A percentile compares a stretch with the other conserved stretches of the same genome.
These are phyloP conservation scores for Sphaerulina vaccinii DNA, from an alignment of 2,329 filamentous ascomycete genomes.

Conservation along the genomic window DNA sequence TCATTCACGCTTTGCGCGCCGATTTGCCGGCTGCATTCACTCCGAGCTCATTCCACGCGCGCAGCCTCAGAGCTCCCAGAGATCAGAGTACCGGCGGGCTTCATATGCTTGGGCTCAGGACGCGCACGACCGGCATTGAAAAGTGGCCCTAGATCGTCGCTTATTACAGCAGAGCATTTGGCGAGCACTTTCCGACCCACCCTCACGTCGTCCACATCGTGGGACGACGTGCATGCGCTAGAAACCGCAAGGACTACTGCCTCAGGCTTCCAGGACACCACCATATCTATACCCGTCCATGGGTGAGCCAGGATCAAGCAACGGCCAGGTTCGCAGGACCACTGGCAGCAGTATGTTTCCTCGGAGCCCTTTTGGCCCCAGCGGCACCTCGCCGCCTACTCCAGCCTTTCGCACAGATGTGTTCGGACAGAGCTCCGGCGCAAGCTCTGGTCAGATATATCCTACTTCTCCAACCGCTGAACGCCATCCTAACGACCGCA, in stretches of 20 bases:
- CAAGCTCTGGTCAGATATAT: constrained; percentile 38
- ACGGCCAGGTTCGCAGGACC: constrained; percentile 16
- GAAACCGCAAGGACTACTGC: not conserved
- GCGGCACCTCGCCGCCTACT: constrained; percentile 24
- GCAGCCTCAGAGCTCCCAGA: not conserved
- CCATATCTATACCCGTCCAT: constrained; percentile 7
- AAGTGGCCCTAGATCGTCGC: not conserved
- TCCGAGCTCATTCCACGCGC: too few relatives aligned
- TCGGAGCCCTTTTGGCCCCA: constrained; percentile 21
- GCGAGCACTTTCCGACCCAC: constrained; percentile 3
- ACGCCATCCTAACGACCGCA: constrained; percentile 40
- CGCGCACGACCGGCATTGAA: not conserved
- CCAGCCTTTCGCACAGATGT: constrained; percentile 37
- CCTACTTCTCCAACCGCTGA: constrained; percentile 44
- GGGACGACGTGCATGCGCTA: constrained; percentile 15
- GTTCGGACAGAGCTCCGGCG: constrained; percentile 34
- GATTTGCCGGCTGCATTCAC: too few relatives aligned
- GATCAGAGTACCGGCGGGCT: constrained; percentile 1
- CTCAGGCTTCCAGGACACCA: not conserved
- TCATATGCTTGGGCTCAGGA: constrained; percentile 3
- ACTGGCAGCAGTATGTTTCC: constrained; percentile 23
- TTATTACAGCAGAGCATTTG: not conserved
- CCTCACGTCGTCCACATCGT: constrained; percentile 17
- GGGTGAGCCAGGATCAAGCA: constrained; percentile 22
- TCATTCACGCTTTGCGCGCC: not conserved